Percentiles rank a stretch among this genome's conserved stretches.
Conservation (phyloP, 768 basidiomycete genomes). For the Trametes sanguinea region DNA sequence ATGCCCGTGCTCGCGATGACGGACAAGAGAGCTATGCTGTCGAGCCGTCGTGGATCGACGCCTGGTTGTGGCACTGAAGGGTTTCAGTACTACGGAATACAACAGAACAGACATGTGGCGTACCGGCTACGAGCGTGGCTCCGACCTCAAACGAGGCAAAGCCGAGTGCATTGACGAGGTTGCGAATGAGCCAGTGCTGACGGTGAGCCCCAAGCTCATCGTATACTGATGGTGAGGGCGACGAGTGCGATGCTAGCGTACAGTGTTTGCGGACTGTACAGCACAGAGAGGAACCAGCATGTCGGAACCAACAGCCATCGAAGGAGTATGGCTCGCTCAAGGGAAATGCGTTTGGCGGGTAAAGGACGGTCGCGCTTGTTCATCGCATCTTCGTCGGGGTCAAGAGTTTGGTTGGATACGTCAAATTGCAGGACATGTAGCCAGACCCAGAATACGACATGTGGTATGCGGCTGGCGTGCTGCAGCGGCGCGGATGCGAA, state of each 20-base stretch:
- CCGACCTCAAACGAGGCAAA: conserved; percentile 29
- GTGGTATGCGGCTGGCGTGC: conserved; percentile 5
- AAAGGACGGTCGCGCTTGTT: conserved; percentile 33
- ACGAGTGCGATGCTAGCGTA: conserved; percentile 21
- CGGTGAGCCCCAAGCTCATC: conserved; percentile 27
- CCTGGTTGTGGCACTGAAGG: not conserved
- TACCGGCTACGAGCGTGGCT: conserved; percentile 24
- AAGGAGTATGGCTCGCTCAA: conserved; percentile 15
- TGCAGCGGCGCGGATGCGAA: conserved; percentile 18
- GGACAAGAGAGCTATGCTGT: conserved; percentile 23
- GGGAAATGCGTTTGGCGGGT: conserved; percentile 27
- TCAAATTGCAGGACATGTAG: conserved; percentile 35
- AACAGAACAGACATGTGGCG: not conserved
- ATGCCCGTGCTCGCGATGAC: conserved; percentile 33
- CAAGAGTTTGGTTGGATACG: conserved; percentile 30
- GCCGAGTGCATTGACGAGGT: conserved; percentile 23
- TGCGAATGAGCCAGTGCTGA: conserved; percentile 20
- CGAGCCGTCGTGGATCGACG: conserved; percentile 21
- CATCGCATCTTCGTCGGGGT: conserved; percentile 28
- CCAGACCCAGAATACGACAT: conserved; percentile 32
- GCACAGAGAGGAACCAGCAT: conserved; percentile 20
- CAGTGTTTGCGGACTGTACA: conserved; percentile 13
- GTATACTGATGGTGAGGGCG: conserved; percentile 23
- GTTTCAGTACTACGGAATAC: not conserved
- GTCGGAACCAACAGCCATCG: conserved; percentile 28